Evolutionary conservation across 306 rosid species (phyloP).

Genomic region (Prunus kanzakura): DNA sequence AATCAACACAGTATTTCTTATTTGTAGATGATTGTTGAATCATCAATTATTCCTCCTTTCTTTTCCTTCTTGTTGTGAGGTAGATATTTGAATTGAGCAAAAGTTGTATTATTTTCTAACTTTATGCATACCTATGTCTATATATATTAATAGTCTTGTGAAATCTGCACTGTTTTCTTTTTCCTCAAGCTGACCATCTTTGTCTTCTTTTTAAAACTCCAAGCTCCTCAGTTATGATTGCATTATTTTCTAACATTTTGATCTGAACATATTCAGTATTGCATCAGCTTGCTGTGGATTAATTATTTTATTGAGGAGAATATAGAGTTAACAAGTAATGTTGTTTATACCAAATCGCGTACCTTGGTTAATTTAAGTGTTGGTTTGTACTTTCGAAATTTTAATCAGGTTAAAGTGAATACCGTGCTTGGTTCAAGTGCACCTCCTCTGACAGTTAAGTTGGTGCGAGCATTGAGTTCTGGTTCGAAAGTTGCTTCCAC

Average conservation of each 20-base stretch:
- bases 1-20: neutral
- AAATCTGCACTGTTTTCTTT: neutral
- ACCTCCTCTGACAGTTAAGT: conserved; percentile 81
- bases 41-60: neutral
- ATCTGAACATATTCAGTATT: neutral
- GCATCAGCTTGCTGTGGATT: neutral
- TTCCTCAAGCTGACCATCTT: neutral
- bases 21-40: neutral
- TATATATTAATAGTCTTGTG: neutral
- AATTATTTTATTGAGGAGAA: neutral
- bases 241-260: neutral
- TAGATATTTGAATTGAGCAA: neutral
- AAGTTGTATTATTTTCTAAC: neutral
- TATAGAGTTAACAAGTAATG: neutral
- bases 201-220: neutral
- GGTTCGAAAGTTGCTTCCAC: conserved; percentile 58
- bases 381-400: neutral
- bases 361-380: neutral
- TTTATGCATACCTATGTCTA: neutral
- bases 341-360: neutral
- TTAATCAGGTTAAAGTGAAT: conserved; percentile 76
- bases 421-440: conserved; percentile 91
- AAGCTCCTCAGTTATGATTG: neutral
- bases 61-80: neutral
- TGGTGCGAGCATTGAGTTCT: conserved; percentile 60